Percentiles rank a stretch among this genome's conserved stretches.
Conservation (phyloP, 2,329 filamentous ascomycete genomes). For the Aspergillus sp. region DNA sequence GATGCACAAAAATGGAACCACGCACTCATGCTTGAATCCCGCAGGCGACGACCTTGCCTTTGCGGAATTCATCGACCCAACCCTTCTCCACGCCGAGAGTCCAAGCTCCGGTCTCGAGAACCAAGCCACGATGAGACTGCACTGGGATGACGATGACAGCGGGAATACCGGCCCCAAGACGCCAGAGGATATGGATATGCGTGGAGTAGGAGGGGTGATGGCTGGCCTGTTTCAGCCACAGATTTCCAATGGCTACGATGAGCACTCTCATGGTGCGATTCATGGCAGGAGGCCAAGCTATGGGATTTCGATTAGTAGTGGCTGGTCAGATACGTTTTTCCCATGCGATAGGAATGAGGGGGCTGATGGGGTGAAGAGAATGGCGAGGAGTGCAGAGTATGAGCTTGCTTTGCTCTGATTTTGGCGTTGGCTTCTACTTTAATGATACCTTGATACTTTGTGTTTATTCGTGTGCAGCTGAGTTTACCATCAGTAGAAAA, state of each 20-base stretch:
- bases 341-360: background rate
- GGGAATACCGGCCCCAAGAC: no score
- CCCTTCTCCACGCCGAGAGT: background rate
- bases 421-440: no score
- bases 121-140: background rate
- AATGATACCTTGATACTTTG: no score
- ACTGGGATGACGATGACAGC: no score
- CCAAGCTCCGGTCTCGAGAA: background rate
- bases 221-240: background rate
- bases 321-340: constrained; percentile 2
- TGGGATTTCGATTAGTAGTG: background rate
- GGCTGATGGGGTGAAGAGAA: background rate
- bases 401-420: background rate
- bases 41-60: background rate
- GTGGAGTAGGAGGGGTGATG: background rate
- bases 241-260: background rate
- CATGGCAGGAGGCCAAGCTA: background rate
- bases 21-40: no score
- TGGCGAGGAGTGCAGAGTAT: background rate
- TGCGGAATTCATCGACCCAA: background rate
- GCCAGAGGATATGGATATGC: no score
- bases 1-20: background rate
- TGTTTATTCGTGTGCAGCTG: background rate
- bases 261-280: background rate
- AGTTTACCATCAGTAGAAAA: background rate